Evolutionary conservation across 106 monocot genomes (phyloP).

Genomic region (Dendrobium nobile): DNA sequence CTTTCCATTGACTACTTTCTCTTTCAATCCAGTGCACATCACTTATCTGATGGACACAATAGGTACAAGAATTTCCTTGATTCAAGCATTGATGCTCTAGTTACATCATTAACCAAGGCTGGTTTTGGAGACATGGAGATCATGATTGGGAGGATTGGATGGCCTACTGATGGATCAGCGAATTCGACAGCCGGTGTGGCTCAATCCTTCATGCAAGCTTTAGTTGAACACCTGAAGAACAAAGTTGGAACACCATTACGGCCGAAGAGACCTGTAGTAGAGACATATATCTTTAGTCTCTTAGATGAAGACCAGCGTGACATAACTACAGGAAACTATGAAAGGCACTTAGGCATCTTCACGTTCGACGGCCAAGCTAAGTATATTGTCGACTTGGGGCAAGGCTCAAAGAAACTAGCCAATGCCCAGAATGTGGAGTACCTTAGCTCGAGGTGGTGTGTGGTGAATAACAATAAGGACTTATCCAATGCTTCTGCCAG

Average conservation of each 20-base stretch:
- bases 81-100: constrained; percentile 52
- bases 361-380: constrained; percentile 96
- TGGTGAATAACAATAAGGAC: constrained; percentile 70
- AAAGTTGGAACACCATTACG: constrained; percentile 59
- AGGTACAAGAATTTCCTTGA: constrained; percentile 66
- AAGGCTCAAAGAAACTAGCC: constrained; percentile 41
- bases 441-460: constrained; percentile 81
- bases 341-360: constrained; percentile 83
- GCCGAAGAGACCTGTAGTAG: constrained; percentile 45
- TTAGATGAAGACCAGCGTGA: constrained; percentile 64
- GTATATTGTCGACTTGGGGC: constrained; percentile 62
- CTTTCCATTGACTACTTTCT: constrained; percentile 50
- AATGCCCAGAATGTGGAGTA: constrained; percentile 66
- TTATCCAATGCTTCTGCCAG: constrained; percentile 46
- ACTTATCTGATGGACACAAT: constrained; percentile 49
- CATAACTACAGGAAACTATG: constrained; percentile 35
- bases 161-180: constrained; percentile 82
- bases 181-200: constrained; percentile 56
- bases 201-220: constrained; percentile 51
- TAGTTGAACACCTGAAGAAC: constrained; percentile 50
- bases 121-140: constrained; percentile 64
- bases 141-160: constrained; percentile 73
- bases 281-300: constrained; percentile 70
- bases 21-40: constrained; percentile 36
- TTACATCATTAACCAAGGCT: constrained; percentile 40